Conservation (phyloP, 805 yeast genomes). For the Geotrichum ghanense region DNA sequence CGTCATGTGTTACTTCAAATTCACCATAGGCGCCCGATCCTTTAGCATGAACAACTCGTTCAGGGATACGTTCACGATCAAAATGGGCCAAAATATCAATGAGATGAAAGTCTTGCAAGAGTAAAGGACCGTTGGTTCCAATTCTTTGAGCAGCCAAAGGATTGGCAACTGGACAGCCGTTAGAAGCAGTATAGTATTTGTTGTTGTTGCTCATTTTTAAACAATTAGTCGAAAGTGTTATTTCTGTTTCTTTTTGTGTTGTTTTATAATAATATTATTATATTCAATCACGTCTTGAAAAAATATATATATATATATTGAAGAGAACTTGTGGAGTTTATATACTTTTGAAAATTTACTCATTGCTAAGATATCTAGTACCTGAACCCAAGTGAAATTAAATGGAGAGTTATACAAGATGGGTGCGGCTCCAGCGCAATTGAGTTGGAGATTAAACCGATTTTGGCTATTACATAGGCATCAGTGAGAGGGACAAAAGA, state of each 20-base stretch:
- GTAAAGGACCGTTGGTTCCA: constrained; percentile 65
- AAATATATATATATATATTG: too few species aligned
- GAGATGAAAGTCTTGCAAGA: constrained; percentile 71
- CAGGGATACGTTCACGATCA: constrained; percentile 84
- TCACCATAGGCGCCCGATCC: constrained; percentile 87
- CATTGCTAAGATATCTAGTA: too few species aligned
- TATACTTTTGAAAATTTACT: background rate
- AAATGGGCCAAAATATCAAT: constrained; percentile 78
- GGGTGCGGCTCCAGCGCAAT: background rate
- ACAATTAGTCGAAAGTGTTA: background rate
- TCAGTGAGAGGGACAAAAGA: too few species aligned
- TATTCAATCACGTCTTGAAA: background rate
- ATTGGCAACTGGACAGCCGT: constrained; percentile 40
- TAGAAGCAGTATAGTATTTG: constrained; percentile 34
- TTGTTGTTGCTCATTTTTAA: constrained; percentile 8
- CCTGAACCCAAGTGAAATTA: too few species aligned
- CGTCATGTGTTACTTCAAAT: constrained; percentile 80
- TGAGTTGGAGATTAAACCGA: background rate
- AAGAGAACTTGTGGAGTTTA: background rate
- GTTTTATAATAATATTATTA: too few species aligned
- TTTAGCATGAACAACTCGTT: constrained; percentile 87
- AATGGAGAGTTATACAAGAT: background rate
- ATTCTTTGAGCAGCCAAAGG: constrained; percentile 34
- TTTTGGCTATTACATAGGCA: too few species aligned
- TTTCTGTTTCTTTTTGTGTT: background rate